Conservation (phyloP, 1,284 basidiomycete species). For the Apiotrichum laibachii region DNA sequence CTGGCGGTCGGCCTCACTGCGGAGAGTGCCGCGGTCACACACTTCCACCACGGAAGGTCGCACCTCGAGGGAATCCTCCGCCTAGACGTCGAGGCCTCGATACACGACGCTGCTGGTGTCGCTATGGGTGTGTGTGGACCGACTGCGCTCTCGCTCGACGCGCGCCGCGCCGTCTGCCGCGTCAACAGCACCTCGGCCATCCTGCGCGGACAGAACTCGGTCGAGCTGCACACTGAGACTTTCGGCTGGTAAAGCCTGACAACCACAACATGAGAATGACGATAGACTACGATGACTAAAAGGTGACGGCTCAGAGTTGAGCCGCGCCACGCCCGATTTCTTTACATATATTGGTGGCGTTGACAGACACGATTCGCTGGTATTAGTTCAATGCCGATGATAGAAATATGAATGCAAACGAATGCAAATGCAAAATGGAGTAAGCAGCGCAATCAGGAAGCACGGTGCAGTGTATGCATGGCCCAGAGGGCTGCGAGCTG, state of each 20-base stretch:
- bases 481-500: no score
- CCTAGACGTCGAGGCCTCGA: constrained; percentile 7
- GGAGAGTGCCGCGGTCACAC: not conserved
- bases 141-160: constrained; percentile 20
- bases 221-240: constrained; percentile 30
- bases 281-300: not conserved
- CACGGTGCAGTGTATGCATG: no score
- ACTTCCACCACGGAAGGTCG: constrained; percentile 14
- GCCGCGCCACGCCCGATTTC: no score
- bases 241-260: constrained; percentile 36
- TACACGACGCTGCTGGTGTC: constrained; percentile 14
- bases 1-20: constrained; percentile 3
- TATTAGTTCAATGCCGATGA: no score
- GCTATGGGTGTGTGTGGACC: constrained; percentile 33
- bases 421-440: no score
- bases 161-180: constrained; percentile 22
- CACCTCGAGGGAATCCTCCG: constrained; percentile 19
- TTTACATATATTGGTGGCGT: no score
- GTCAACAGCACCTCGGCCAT: constrained; percentile 24
- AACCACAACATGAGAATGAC: not conserved
- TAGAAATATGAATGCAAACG: no score
- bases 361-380: no score
- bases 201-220: constrained; percentile 26
- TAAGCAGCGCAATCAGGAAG: no score
- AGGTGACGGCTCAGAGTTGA: no score